phyloP scores from a whole-genome alignment of 2,329 filamentous ascomycete species.

The Aspergillus sp. region DNA sequence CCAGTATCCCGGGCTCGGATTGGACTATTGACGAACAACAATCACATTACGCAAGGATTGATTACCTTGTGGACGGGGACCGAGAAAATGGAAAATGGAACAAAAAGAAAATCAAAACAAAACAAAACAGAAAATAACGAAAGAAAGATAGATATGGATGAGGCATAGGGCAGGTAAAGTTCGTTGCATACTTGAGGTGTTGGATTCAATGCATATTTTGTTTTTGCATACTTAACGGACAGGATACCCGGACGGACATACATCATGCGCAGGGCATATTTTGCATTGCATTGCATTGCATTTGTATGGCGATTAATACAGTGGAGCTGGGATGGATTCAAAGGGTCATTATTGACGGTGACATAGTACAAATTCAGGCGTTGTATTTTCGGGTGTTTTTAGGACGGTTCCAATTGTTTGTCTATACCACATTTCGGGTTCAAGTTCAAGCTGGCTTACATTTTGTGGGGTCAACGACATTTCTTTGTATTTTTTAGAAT shows the following conservation, averaged over 20 bases:
- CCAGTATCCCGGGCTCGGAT: background rate
- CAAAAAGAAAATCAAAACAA: background rate
- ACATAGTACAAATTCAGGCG: background rate
- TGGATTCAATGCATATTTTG: background rate
- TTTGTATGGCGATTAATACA: background rate
- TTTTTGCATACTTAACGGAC: background rate
- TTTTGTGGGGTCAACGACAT: no score
- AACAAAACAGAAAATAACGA: background rate
- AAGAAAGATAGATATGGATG: constrained; percentile 3
- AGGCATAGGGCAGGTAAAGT: constrained; percentile 11
- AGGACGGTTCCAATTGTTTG: no score
- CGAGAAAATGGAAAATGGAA: background rate
- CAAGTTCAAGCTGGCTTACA: no score
- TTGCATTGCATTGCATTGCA: constrained; percentile 1
- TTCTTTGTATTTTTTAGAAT: no score
- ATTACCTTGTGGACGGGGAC: background rate
- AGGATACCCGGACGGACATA: background rate
- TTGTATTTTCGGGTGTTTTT: background rate
- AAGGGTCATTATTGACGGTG: background rate
- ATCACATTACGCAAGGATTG: background rate
- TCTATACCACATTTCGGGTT: no score
- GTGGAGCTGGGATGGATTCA: background rate
- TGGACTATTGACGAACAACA: background rate
- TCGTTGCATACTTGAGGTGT: background rate
- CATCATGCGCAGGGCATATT: background rate